A percentile compares a stretch with the other conserved stretches of the same genome.
Conservation (phyloP, 1,284 basidiomycete genomes). For the Cryptococcus sp. region DNA sequence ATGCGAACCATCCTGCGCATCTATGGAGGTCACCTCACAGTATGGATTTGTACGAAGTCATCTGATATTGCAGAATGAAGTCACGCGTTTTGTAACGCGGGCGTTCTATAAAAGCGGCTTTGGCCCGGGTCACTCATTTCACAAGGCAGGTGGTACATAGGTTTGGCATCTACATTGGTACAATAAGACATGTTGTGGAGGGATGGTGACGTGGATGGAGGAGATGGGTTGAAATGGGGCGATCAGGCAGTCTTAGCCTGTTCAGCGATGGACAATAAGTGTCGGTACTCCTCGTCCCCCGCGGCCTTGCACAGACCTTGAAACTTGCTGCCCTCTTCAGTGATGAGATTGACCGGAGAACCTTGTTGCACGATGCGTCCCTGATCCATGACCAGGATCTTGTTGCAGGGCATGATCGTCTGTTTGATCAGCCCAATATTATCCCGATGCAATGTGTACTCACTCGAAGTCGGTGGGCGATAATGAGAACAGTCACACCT, state of each 20-base stretch:
- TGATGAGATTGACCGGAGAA: constrained; percentile 26
- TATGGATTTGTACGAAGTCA: no score
- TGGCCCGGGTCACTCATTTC: no score
- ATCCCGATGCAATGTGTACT: not conserved
- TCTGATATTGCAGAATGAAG: no score
- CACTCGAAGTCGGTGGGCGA: constrained; percentile 50
- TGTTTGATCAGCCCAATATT: constrained; percentile 1
- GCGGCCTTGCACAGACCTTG: constrained; percentile 26
- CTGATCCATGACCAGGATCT: constrained; percentile 38
- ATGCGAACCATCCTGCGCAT: constrained; percentile 23
- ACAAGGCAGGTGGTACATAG: no score
- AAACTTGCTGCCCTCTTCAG: constrained; percentile 27
- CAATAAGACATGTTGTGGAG: no score
- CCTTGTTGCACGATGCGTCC: constrained; percentile 33
- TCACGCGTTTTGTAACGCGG: no score
- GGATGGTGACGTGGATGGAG: no score
- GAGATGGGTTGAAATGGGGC: no score
- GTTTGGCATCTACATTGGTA: no score
- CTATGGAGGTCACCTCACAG: constrained; percentile 7
- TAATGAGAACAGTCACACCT: constrained; percentile 41
- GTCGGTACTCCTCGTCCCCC: constrained; percentile 29
- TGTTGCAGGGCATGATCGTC: constrained; percentile 38
- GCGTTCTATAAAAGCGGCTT: no score
- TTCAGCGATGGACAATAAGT: constrained; percentile 22
- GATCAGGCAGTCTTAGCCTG: no score